These are phyloP conservation scores for Coniella vitis DNA, from an alignment of 2,329 filamentous ascomycete genomes.

Conservation along the genomic window DNA sequence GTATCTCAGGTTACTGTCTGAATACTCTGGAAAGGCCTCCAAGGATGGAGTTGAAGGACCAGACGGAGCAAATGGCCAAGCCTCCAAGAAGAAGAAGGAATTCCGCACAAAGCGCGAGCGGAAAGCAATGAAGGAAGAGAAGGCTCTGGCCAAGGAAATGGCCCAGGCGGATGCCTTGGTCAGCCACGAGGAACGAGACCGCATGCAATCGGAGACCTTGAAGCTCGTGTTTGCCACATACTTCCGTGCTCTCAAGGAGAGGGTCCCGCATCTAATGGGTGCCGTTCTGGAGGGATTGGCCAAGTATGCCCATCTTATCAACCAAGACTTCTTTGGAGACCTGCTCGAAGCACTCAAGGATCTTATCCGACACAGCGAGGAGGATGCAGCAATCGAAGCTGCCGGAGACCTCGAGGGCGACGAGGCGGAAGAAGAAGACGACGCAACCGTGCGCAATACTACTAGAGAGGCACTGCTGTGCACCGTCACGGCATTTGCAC, in stretches of 20 bases:
- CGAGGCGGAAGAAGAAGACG: constrained; percentile 38
- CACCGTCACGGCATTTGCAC: constrained; percentile 92
- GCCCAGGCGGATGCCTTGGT: constrained; percentile 84
- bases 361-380: constrained; percentile 70
- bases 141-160: constrained; percentile 87
- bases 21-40: constrained; percentile 80
- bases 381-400: constrained; percentile 42
- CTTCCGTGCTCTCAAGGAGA: constrained; percentile 85
- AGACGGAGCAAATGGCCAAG: constrained; percentile 43
- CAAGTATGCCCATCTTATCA: constrained; percentile 93
- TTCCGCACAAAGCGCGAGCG: constrained; percentile 85
- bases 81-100: constrained; percentile 63
- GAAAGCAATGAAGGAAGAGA: constrained; percentile 79
- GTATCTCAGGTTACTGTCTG: constrained; percentile 77
- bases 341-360: constrained; percentile 91
- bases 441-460: constrained; percentile 55
- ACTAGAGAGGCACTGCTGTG: constrained; percentile 86
- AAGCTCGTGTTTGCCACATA: constrained; percentile 95
- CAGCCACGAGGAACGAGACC: constrained; percentile 84
- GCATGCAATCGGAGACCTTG: constrained; percentile 89
- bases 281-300: constrained; percentile 90
- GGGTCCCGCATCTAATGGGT: constrained; percentile 83
- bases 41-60: constrained; percentile 61
- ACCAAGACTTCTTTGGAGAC: constrained; percentile 98
- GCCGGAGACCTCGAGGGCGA: constrained; percentile 37